Base-by-base conservation (phyloP, 2,329 filamentous ascomycete species). In the Onygena corvina region DNA sequence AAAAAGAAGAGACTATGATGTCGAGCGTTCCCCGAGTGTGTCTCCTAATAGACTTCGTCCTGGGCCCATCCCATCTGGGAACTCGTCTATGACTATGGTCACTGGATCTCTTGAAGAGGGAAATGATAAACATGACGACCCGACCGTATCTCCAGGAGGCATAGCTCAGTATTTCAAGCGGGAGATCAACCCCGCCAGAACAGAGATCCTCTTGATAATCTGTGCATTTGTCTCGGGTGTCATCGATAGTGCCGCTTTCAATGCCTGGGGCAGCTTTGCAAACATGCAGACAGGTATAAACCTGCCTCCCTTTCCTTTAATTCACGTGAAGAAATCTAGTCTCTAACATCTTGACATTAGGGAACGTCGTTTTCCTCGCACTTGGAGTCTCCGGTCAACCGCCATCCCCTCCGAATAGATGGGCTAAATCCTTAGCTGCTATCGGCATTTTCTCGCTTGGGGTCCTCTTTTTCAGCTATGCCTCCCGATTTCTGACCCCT, bases 331-430 rank as follows among this genome's bases (percentile, higher is more conserved):
- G 20, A 20, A n/a, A 6, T 14, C 14, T 2, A 5, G 20, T 8
- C 8, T 44, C 38, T 25, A 11, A 47, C 33, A 16, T 5, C 9
- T 27, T n/a, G 18, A 16, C 27, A 25, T 7, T n/a, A 71, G 68
- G 68, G 30, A 71, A 71, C 54, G 66, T 65, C 4, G 59, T 71
- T 44, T 71, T 70, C 54, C 61, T 70, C 12, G 68, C 65, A 9
- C 60, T 71, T 3, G 68, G 68, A 38, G 59, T 57, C n/a, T 65
- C 65, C 4, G 61, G 64, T 7, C 66, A 69, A 52, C 68, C 67
- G n/a, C 54, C 58, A 25, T 61, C 62, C 30, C 67, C 67, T 27
- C 57, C 60, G 4, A 66, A 65, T 47, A 64, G 65, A 36, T 71
- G 67, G 63, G 63, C 65, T 52, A 70, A 70, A 53, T 67, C 67